Evolutionary conservation across 75 land plant genomes (phyloP).

Genomic region (Cupressus sempervirens): DNA sequence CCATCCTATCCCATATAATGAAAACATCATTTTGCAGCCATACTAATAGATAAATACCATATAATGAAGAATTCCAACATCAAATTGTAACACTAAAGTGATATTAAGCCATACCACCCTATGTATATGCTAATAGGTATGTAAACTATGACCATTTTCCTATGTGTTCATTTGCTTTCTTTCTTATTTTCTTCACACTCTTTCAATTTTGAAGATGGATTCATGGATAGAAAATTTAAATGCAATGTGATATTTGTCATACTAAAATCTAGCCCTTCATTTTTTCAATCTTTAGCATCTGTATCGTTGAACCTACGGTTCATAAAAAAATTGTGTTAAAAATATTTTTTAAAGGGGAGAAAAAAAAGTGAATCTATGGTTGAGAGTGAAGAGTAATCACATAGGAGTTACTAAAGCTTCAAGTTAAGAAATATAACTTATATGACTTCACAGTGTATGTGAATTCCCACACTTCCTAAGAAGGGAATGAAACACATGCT

Average conservation of each 20-base stretch:
- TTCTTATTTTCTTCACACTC: too few relatives aligned
- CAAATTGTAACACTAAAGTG: not conserved
- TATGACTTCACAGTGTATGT: not conserved
- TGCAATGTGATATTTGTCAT: too few relatives aligned
- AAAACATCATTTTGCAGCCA: not conserved
- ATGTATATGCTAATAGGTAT: not conserved
- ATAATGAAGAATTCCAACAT: not conserved
- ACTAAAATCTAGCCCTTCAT: too few relatives aligned
- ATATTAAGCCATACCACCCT: not conserved
- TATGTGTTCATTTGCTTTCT: not conserved
- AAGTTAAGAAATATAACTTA: too few relatives aligned
- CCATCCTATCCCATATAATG: not conserved
- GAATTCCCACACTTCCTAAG: not conserved
- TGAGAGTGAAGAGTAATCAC: too few relatives aligned
- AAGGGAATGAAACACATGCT: not conserved
- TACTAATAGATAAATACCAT: not conserved
- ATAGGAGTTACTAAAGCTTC: too few relatives aligned
- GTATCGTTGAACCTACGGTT: too few relatives aligned
- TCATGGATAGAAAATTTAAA: too few relatives aligned
- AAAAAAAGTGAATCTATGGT: not conserved
- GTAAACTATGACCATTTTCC: not conserved
- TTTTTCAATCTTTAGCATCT: too few relatives aligned
- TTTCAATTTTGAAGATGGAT: too few relatives aligned
- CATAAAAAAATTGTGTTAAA: not conserved
- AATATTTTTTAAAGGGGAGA: too few relatives aligned